Conservation (phyloP, 2,329 filamentous ascomycete genomes). For the Dothiorella sarmentorum region DNA sequence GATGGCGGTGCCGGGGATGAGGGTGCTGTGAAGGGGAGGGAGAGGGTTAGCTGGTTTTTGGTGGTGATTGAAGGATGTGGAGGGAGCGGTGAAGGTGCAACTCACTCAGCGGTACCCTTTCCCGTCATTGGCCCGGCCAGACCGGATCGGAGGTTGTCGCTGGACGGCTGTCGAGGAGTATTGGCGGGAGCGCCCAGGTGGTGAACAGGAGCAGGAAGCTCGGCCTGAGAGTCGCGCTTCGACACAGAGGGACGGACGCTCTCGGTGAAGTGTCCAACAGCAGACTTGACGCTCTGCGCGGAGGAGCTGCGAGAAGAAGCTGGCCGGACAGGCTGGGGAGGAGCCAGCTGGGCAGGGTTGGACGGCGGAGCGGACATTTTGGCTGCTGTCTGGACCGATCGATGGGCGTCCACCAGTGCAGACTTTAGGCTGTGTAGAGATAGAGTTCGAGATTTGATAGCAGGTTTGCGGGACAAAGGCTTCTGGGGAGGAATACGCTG, state of each 20-base stretch:
- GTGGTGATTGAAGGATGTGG: neutral
- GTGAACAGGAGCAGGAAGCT: neutral
- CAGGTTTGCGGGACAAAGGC: neutral
- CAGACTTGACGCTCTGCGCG: neutral
- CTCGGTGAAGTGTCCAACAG: neutral
- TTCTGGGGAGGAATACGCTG: neutral
- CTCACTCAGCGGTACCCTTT: neutral
- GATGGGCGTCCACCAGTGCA: constrained; percentile 1
- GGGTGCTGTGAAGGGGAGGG: neutral
- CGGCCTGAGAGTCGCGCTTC: constrained; percentile 10
- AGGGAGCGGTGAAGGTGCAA: neutral
- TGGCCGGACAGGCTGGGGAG: constrained; percentile 1
- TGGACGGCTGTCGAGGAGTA: constrained; percentile 2
- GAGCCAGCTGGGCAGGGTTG: neutral
- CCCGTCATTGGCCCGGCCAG: constrained; percentile 4
- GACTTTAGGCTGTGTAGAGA: constrained; percentile 11
- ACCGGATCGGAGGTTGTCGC: constrained; percentile 7
- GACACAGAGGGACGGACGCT: constrained; percentile 9
- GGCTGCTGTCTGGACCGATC: neutral
- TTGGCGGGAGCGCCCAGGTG: constrained; percentile 3
- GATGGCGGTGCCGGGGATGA: constrained; percentile 9
- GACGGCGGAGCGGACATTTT: neutral
- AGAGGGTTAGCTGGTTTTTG: neutral
- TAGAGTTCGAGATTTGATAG: neutral
- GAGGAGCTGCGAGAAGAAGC: neutral